These are phyloP conservation scores for Auricularia sp. DNA, from an alignment of 768 basidiomycete genomes.

Conservation along the genomic window DNA sequence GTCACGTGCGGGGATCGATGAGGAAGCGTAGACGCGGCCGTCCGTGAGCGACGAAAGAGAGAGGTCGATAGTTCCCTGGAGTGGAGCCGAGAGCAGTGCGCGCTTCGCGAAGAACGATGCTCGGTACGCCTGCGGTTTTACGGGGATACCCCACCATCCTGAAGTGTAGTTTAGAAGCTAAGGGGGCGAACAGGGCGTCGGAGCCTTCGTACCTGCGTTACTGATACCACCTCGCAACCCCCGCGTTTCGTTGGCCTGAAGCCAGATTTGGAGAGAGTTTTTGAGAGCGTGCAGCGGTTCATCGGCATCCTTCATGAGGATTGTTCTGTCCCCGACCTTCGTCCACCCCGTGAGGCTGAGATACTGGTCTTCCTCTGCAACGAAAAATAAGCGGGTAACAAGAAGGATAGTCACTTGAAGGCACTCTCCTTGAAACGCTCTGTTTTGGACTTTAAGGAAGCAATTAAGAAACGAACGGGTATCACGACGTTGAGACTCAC, in stretches of 20 bases:
- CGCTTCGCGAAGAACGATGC: slow-evolving; percentile 1
- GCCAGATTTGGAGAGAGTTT: slow-evolving; percentile 35
- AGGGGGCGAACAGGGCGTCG: neutral
- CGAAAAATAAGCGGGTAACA: neutral
- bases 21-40: neutral
- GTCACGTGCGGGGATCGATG: neutral
- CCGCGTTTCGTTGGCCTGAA: slow-evolving; percentile 30
- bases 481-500: neutral
- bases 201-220: slow-evolving; percentile 32
- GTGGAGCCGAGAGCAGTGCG: neutral
- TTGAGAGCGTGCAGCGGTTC: slow-evolving; percentile 37
- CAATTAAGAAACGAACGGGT: neutral
- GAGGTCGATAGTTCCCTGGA: neutral
- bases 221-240: slow-evolving; percentile 36
- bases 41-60: neutral
- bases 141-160: neutral
- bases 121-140: neutral
- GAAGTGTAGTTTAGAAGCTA: neutral
- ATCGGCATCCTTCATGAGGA: slow-evolving; percentile 36
- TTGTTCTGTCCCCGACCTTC: slow-evolving; percentile 26
- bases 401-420: neutral
- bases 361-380: neutral
- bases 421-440: slow-evolving; percentile 41
- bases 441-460: slow-evolving; percentile 47
- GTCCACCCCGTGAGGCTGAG: neutral